Evolutionary conservation across 345 rosid genomes (phyloP).

Genomic region (Stellera chamaejasme): DNA sequence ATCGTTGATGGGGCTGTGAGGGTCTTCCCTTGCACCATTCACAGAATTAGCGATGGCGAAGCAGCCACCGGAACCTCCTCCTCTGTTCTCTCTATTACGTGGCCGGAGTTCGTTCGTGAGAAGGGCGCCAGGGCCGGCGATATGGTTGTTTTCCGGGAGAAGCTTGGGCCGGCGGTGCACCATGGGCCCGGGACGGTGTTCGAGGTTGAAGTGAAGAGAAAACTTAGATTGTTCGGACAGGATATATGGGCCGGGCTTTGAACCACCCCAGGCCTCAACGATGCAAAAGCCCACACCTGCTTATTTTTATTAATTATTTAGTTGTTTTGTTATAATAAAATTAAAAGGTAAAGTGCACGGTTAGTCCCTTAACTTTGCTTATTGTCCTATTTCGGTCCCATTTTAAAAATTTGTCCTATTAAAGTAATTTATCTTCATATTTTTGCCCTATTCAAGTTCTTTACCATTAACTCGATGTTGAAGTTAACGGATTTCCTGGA

Average conservation of each 20-base stretch:
- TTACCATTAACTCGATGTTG: no score
- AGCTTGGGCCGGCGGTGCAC: neutral
- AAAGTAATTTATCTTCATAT: no score
- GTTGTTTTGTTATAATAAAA: no score
- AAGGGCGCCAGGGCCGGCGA: neutral
- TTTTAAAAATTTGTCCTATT: no score
- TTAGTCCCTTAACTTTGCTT: no score
- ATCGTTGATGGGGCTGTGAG: neutral
- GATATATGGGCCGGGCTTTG: conserved; percentile 9
- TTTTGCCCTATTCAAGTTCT: no score
- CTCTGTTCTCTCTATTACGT: neutral
- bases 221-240: conserved; percentile 7
- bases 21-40: neutral
- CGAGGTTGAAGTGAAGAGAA: conserved; percentile 7
- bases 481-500: no score
- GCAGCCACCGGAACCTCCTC: neutral
- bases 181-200: neutral
- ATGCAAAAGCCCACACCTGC: no score
- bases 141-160: neutral
- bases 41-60: neutral
- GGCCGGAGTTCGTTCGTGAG: neutral
- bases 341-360: no score
- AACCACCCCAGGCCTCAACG: no score
- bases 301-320: no score
- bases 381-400: no score